Conservation (phyloP, 768 basidiomycete species). For the Gymnopilus junonius region DNA sequence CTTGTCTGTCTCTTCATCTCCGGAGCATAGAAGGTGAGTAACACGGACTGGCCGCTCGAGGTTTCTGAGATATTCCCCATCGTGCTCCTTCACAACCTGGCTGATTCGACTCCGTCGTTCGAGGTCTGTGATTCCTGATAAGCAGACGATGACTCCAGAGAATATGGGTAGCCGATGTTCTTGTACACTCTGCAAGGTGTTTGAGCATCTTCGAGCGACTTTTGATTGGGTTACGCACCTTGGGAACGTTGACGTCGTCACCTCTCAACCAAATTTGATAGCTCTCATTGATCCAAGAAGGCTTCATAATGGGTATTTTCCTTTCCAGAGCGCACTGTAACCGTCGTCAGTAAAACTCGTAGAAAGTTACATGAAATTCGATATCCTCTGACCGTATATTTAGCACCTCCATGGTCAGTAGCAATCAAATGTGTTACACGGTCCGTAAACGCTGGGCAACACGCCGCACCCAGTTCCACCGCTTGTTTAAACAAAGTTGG, state of each 20-base stretch:
- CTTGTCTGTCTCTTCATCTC: conserved; percentile 72
- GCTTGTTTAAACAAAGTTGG: conserved; percentile 76
- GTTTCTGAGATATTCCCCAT: conserved; percentile 74
- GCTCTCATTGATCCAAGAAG: conserved; percentile 77
- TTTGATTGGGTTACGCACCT: conserved; percentile 46
- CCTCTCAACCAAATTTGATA: conserved; percentile 80
- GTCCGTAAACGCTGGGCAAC: conserved; percentile 77
- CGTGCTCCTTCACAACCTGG: conserved; percentile 57
- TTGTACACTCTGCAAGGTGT: conserved; percentile 53
- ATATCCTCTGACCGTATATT: conserved; percentile 65
- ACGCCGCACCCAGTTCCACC: conserved; percentile 79
- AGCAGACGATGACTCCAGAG: conserved; percentile 67
- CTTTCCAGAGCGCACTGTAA: conserved; percentile 80
- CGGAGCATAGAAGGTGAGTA: conserved; percentile 84
- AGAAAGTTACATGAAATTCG: not conserved
- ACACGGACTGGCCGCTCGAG: conserved; percentile 79
- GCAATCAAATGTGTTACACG: conserved; percentile 89
- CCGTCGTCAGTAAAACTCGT: conserved; percentile 7
- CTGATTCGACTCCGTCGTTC: conserved; percentile 65
- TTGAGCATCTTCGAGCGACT: not conserved
- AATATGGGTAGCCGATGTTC: conserved; percentile 76
- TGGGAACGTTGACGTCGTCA: conserved; percentile 72
- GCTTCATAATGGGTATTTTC: conserved; percentile 77
- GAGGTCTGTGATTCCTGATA: conserved; percentile 77
- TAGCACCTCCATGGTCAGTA: conserved; percentile 77